These are phyloP conservation scores for Beauveria rudraprayagi DNA, from an alignment of 2,329 filamentous ascomycete species.

Conservation along the genomic window DNA sequence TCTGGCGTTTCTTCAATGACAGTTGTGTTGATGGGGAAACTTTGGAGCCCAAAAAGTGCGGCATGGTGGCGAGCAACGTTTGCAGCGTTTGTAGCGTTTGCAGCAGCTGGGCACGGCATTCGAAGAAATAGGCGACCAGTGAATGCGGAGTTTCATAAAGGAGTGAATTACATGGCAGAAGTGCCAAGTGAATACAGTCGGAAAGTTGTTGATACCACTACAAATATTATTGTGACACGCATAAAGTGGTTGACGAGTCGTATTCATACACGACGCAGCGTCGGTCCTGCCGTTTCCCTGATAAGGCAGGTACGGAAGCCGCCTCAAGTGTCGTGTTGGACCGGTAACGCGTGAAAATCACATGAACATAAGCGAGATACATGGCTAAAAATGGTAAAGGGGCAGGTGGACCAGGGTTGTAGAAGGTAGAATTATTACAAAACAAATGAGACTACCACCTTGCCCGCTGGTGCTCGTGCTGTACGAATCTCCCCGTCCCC, in stretches of 20 bases:
- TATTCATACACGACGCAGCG: background rate
- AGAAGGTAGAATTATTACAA: background rate
- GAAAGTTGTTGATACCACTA: background rate
- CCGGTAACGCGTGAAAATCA: background rate
- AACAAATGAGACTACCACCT: conserved; percentile 1
- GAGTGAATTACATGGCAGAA: background rate
- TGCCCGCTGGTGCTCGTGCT: background rate
- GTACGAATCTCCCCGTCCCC: background rate
- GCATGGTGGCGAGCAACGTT: conserved; percentile 11
- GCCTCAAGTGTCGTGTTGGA: background rate
- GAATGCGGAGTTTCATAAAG: background rate
- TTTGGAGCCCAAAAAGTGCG: conserved; percentile 12
- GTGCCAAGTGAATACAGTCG: background rate
- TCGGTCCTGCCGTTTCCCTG: background rate
- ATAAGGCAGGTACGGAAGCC: background rate
- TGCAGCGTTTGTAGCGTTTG: background rate
- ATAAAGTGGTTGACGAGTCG: background rate
- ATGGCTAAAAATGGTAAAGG: background rate
- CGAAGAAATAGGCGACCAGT: background rate
- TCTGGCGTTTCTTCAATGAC: background rate
- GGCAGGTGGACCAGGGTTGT: background rate
- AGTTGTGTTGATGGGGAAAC: conserved; percentile 10
- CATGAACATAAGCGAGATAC: background rate
- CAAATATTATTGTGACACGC: background rate
- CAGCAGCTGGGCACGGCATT: background rate